Percentiles rank a stretch among this genome's conserved stretches.
Conservation (phyloP, 1,284 basidiomycete genomes). For the Irpex sp. region DNA sequence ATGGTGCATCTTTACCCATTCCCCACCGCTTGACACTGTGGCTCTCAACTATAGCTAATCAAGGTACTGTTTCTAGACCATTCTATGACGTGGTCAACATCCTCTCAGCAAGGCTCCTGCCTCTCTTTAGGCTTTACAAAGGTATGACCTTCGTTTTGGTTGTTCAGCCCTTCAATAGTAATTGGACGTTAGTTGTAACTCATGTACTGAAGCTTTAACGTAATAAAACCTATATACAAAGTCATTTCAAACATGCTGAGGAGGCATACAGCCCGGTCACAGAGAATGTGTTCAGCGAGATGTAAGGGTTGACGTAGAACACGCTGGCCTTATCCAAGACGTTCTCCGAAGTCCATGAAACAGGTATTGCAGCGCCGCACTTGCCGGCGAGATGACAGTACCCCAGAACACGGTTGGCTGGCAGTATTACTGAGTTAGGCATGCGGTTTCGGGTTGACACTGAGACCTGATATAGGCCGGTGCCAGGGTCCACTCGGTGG, state of each 20-base stretch:
- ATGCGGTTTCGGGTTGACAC: constrained; percentile 6
- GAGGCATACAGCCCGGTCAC: neutral
- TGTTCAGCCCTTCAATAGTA: too few species aligned
- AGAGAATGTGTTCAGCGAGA: constrained; percentile 9
- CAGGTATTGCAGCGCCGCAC: constrained; percentile 1
- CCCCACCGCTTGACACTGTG: too few species aligned
- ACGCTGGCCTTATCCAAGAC: constrained; percentile 5
- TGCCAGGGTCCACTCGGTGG: neutral
- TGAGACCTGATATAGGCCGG: constrained; percentile 3
- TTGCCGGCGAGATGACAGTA: constrained; percentile 8
- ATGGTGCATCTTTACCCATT: too few species aligned
- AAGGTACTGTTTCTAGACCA: too few species aligned
- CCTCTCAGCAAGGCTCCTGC: too few species aligned
- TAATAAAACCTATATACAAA: neutral
- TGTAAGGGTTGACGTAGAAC: constrained; percentile 12
- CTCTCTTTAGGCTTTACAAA: too few species aligned
- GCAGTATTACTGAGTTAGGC: constrained; percentile 7
- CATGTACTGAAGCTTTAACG: too few species aligned
- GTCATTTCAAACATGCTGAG: neutral
- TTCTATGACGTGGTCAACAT: too few species aligned
- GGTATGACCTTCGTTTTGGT: too few species aligned
- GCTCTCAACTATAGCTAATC: too few species aligned
- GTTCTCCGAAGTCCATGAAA: neutral
- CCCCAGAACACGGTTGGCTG: constrained; percentile 2
- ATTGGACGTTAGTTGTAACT: too few species aligned